phyloP scores from a whole-genome alignment of 768 basidiomycete species.

The Pleurotus salmoneostramineus region DNA sequence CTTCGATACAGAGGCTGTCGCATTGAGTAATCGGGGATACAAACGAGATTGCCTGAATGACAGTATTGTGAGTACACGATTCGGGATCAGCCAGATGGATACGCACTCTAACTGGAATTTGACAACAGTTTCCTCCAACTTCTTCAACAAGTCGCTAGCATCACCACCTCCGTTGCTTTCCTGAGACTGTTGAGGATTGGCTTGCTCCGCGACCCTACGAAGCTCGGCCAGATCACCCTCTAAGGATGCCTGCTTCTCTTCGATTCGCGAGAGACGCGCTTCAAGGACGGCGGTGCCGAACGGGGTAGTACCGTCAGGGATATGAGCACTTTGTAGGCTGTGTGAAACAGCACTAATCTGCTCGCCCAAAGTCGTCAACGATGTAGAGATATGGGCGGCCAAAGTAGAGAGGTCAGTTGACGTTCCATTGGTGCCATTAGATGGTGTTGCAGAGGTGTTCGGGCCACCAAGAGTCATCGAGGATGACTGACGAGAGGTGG shows the following conservation, averaged over 20 bases:
- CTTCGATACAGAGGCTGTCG: constrained; percentile 3
- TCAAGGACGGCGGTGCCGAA: neutral
- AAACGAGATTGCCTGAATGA: neutral
- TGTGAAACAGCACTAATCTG: constrained; percentile 6
- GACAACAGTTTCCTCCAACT: neutral
- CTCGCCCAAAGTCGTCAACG: constrained; percentile 2
- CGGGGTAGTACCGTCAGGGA: too few species aligned
- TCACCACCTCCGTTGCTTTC: neutral
- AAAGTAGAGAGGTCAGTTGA: neutral
- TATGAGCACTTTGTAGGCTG: neutral
- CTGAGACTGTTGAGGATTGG: neutral
- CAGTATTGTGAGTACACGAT: too few species aligned
- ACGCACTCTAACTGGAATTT: constrained; percentile 4
- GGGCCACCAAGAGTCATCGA: constrained; percentile 5
- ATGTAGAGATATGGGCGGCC: constrained; percentile 1
- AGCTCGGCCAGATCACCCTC: neutral
- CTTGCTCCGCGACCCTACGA: neutral
- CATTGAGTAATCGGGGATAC: constrained; percentile 5
- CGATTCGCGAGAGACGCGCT: neutral
- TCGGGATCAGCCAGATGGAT: neutral
- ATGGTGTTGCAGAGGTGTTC: neutral
- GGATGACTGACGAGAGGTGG: constrained; percentile 1
- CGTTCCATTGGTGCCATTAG: neutral
- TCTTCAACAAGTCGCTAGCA: neutral
- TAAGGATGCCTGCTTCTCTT: neutral